These are phyloP conservation scores for Infundibulicybe gibba DNA, from an alignment of 768 basidiomycete genomes.

Conservation along the genomic window DNA sequence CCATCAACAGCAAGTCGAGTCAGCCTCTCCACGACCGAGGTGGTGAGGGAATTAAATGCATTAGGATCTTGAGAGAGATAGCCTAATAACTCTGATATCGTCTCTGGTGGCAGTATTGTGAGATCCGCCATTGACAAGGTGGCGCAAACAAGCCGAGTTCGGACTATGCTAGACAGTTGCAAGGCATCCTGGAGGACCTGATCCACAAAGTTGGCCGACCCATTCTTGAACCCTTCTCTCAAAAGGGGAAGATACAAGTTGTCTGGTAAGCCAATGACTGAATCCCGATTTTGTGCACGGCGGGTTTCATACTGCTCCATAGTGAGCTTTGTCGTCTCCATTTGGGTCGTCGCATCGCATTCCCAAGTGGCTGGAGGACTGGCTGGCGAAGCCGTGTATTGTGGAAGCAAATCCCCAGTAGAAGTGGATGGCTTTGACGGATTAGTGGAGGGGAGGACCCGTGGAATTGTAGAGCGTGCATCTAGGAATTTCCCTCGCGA, in stretches of 20 bases:
- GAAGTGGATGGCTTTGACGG: too few species aligned
- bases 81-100: conserved; percentile 13
- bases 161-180: background rate
- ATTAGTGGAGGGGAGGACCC: too few species aligned
- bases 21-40: conserved; percentile 4
- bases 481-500: conserved; percentile 15
- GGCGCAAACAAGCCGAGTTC: conserved; percentile 5
- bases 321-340: too few species aligned
- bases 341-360: too few species aligned
- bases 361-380: too few species aligned
- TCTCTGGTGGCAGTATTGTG: conserved; percentile 5
- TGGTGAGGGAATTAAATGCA: conserved; percentile 5
- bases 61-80: conserved; percentile 7
- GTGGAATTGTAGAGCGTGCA: conserved; percentile 3
- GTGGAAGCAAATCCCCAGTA: too few species aligned
- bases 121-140: conserved; percentile 8
- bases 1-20: conserved; percentile 12
- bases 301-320: too few species aligned
- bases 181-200: conserved; percentile 17
- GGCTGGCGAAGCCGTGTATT: too few species aligned
- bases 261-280: too few species aligned
- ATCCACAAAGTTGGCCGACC: conserved; percentile 15
- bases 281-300: too few species aligned
- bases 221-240: conserved; percentile 1
- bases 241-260: conserved; percentile 6